Conservation (phyloP, 2,329 filamentous ascomycete species). For the Botryotinia globosa region DNA sequence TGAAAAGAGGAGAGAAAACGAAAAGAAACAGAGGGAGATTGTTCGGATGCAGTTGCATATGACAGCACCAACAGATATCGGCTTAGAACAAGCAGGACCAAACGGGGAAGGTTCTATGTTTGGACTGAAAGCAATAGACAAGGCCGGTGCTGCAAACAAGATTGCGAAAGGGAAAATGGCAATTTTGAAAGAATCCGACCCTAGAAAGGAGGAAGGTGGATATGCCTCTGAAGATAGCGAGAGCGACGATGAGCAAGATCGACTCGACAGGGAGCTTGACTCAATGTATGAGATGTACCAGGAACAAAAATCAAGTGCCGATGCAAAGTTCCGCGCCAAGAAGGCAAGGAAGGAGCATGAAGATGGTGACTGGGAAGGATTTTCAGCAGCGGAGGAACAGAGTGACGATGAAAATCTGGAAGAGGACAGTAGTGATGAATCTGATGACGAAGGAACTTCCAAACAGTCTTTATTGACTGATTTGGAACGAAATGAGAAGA, state of each 20-base stretch:
- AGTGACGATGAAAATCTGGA: slow-evolving; percentile 59
- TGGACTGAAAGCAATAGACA: slow-evolving; percentile 76
- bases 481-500: slow-evolving; percentile 52
- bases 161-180: slow-evolving; percentile 79
- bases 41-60: slow-evolving; percentile 97
- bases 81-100: slow-evolving; percentile 80
- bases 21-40: slow-evolving; percentile 90
- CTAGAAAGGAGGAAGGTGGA: slow-evolving; percentile 59
- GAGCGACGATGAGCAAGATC: slow-evolving; percentile 76
- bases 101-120: slow-evolving; percentile 83
- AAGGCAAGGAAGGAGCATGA: slow-evolving; percentile 76
- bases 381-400: slow-evolving; percentile 63
- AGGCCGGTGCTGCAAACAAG: slow-evolving; percentile 65
- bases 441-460: slow-evolving; percentile 50
- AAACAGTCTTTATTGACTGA: slow-evolving; percentile 58
- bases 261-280: slow-evolving; percentile 81
- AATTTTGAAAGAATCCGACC: slow-evolving; percentile 55
- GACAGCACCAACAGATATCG: slow-evolving; percentile 93
- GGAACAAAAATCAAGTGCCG: slow-evolving; percentile 71
- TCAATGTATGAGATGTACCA: slow-evolving; percentile 82
- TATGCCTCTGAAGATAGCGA: slow-evolving; percentile 56
- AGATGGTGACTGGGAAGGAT: slow-evolving; percentile 89
- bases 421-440: slow-evolving; percentile 61
- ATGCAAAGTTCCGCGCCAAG: slow-evolving; percentile 89
- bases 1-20: slow-evolving; percentile 83